phyloP scores from a whole-genome alignment of 2,329 filamentous ascomycete species.

The Sarocladium brachiariae region DNA sequence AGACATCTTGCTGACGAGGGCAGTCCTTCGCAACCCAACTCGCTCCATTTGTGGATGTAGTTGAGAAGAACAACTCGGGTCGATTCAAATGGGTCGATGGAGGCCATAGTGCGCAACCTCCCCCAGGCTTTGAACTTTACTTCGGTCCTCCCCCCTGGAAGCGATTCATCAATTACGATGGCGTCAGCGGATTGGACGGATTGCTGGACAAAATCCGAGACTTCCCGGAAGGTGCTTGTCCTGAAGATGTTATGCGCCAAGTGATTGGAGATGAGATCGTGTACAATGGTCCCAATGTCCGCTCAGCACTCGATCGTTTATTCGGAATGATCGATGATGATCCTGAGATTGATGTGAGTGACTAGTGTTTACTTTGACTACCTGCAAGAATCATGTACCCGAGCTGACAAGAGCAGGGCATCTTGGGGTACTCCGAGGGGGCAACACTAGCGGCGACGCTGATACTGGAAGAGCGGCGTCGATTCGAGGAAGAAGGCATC shows the following conservation, averaged over 20 bases:
- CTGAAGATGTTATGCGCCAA: slow-evolving; percentile 50
- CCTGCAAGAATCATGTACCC: neutral
- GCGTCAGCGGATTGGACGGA: neutral
- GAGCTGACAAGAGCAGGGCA: slow-evolving; percentile 25
- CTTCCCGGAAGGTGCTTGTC: slow-evolving; percentile 42
- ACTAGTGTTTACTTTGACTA: too few species aligned
- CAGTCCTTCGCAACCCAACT: slow-evolving; percentile 52
- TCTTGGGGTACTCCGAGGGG: slow-evolving; percentile 56
- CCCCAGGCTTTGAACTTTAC: slow-evolving; percentile 48
- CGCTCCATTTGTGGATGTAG: slow-evolving; percentile 22
- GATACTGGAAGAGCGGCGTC: slow-evolving; percentile 38
- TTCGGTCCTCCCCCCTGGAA: slow-evolving; percentile 42
- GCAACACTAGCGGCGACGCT: slow-evolving; percentile 48
- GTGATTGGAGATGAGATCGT: slow-evolving; percentile 26
- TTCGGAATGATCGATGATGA: slow-evolving; percentile 37
- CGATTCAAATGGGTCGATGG: slow-evolving; percentile 46
- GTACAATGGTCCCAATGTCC: slow-evolving; percentile 21
- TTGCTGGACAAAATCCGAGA: slow-evolving; percentile 42
- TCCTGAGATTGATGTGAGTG: slow-evolving; percentile 23
- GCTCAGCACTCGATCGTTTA: slow-evolving; percentile 8
- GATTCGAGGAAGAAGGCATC: slow-evolving; percentile 21
- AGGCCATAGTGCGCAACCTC: slow-evolving; percentile 41
- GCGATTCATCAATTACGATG: slow-evolving; percentile 29
- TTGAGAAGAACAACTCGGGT: slow-evolving; percentile 13
- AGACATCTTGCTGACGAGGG: slow-evolving; percentile 1